These are phyloP conservation scores for Eragrostis nindensis DNA, from an alignment of 176 grass and related monocot species.

Conservation along the genomic window DNA sequence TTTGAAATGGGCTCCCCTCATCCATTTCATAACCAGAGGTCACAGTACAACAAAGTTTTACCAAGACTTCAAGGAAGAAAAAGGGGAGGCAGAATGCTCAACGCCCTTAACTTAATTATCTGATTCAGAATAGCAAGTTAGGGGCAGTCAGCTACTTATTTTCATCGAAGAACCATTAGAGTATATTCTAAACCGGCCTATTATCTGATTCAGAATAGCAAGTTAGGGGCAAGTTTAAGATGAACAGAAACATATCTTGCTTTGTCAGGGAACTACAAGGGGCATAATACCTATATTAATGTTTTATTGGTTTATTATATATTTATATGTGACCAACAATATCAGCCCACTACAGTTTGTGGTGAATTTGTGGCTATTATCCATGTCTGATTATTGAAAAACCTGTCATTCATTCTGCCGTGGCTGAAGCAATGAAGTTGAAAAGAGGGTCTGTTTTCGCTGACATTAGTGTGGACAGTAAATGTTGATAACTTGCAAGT, in stretches of 20 bases:
- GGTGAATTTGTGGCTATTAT: background rate
- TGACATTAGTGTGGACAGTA: background rate
- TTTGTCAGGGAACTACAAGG: background rate
- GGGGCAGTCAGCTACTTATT: background rate
- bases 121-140: no score
- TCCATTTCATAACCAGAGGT: no score
- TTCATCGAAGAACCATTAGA: background rate
- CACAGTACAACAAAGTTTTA: no score
- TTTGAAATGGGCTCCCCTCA: no score
- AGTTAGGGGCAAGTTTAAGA: no score
- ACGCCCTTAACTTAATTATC: no score
- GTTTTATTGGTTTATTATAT: no score
- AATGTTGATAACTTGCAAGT: conserved; percentile 7
- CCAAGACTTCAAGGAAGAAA: no score
- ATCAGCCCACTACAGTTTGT: background rate
- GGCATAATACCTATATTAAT: background rate
- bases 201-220: no score
- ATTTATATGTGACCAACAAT: background rate
- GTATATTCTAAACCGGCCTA: background rate
- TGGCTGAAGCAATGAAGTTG: background rate
- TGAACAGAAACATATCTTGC: background rate
- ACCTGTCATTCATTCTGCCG: background rate
- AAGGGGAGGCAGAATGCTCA: no score
- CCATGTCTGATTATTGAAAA: conserved; percentile 1
- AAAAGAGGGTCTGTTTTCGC: background rate